Percentiles rank a stretch among this genome's conserved stretches.
Evolutionary conservation across 441 rosid genomes (phyloP).

Genomic region (Hura crepitans): DNA sequence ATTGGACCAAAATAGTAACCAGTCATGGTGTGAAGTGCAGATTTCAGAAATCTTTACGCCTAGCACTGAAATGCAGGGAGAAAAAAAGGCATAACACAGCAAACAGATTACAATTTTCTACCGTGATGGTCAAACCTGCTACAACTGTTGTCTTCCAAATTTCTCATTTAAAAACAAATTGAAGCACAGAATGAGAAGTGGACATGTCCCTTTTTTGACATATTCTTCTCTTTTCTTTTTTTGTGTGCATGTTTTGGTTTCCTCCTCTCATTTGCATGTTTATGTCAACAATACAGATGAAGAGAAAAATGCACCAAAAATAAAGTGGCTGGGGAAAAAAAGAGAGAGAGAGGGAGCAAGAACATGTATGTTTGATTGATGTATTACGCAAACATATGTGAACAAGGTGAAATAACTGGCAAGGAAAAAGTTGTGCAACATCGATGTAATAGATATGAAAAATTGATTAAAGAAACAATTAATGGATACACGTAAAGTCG

Average conservation of each 20-base stretch:
- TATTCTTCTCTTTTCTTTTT: neutral
- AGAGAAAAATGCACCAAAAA: neutral
- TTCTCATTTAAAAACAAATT: neutral
- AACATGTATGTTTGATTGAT: neutral
- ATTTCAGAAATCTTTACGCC: neutral
- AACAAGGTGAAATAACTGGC: neutral
- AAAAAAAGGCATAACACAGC: too few species aligned
- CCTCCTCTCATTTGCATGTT: neutral
- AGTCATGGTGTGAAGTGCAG: neutral
- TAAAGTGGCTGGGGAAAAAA: neutral
- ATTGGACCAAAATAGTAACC: neutral
- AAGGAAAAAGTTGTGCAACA: neutral
- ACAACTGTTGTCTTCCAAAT: neutral
- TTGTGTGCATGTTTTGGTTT: too few species aligned
- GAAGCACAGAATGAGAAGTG: neutral
- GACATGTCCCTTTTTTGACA: neutral
- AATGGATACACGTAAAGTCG: neutral
- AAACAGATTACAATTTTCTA: neutral
- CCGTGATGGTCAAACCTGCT: conserved; percentile 9
- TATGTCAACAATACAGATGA: neutral
- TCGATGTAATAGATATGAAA: neutral
- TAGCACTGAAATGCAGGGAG: neutral
- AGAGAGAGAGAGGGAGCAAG: neutral
- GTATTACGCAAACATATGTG: neutral
- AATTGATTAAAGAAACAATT: conserved; percentile 1